These are phyloP conservation scores for Pinguiococcus pyrenoidosus DNA, from an alignment of 108 stramenopile species.

Conservation along the genomic window DNA sequence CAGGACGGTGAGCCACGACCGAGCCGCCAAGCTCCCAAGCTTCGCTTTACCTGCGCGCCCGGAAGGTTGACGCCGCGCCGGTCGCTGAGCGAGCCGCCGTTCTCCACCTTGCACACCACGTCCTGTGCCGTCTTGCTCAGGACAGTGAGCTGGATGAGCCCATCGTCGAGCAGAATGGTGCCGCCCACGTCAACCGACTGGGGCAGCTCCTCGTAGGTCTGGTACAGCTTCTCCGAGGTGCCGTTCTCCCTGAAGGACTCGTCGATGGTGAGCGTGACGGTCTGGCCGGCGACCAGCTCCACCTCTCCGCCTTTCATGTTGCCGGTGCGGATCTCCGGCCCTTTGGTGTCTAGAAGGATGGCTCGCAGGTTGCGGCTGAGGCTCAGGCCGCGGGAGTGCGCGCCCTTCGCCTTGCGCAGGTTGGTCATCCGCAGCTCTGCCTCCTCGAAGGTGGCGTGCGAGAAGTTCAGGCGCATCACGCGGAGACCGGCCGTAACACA, in stretches of 20 bases:
- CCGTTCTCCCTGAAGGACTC: constrained; percentile 33
- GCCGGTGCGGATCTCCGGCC: constrained; percentile 1
- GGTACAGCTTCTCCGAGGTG: constrained; percentile 41
- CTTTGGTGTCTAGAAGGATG: constrained; percentile 9
- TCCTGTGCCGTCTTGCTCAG: constrained; percentile 13
- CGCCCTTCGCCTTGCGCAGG: constrained; percentile 22
- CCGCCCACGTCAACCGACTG: constrained; percentile 43
- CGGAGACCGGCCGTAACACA: constrained; percentile 64
- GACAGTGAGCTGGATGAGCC: constrained; percentile 56
- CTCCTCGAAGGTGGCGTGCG: constrained; percentile 86
- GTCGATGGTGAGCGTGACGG: constrained; percentile 19
- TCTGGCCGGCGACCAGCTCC: not conserved
- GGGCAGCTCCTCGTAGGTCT: constrained; percentile 62
- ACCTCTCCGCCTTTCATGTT: not conserved
- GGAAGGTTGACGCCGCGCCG: constrained; percentile 69
- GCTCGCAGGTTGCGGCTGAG: constrained; percentile 2
- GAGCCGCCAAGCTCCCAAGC: no score
- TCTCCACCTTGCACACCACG: constrained; percentile 45
- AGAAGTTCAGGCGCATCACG: constrained; percentile 86
- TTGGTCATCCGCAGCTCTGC: constrained; percentile 69
- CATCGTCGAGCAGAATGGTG: constrained; percentile 61
- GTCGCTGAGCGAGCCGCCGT: constrained; percentile 57
- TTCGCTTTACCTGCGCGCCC: constrained; percentile 10
- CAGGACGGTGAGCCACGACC: no score
- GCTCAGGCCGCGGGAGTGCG: not conserved